These are phyloP conservation scores for Cairneyella variabilis DNA, from an alignment of 495 filamentous ascomycete genomes.

Conservation along the genomic window DNA sequence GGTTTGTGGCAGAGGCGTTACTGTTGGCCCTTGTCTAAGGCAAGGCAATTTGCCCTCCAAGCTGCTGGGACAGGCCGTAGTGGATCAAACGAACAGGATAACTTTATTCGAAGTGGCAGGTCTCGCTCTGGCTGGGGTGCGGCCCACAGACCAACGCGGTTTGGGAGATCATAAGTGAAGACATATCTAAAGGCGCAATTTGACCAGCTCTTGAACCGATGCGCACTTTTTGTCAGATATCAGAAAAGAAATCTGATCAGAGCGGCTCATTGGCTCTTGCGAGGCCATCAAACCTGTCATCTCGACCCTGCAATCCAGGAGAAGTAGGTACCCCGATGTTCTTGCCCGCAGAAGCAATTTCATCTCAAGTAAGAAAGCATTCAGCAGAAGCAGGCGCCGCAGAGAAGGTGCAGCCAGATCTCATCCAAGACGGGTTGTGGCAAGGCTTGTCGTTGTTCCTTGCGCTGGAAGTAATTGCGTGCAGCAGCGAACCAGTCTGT, in stretches of 20 bases:
- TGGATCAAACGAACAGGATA: not conserved
- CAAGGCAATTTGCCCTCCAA: no score
- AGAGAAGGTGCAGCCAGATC: conserved; percentile 3
- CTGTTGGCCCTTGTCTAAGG: no score
- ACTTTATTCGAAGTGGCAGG: not conserved
- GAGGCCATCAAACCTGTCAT: conserved; percentile 9
- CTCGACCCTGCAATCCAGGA: conserved; percentile 11
- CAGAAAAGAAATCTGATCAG: not conserved
- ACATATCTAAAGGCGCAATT: conserved; percentile 6
- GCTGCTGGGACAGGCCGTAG: no score
- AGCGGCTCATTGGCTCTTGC: conserved; percentile 1
- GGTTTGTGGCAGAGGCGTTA: no score
- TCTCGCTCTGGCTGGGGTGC: not conserved
- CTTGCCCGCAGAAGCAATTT: conserved; percentile 15
- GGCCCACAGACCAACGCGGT: not conserved
- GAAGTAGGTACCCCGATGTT: conserved; percentile 13
- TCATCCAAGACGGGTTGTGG: not conserved
- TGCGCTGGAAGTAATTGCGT: conserved; percentile 18
- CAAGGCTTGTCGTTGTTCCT: conserved; percentile 16
- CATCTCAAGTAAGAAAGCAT: conserved; percentile 13
- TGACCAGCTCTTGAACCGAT: conserved; percentile 1
- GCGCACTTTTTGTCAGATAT: conserved; percentile 5
- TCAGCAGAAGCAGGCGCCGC: no score
- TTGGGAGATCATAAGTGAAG: conserved; percentile 1
- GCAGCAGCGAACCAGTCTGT: conserved; percentile 19